Evolutionary conservation across 805 yeast species (phyloP).

Genomic region (Candida tammaniensis): DNA sequence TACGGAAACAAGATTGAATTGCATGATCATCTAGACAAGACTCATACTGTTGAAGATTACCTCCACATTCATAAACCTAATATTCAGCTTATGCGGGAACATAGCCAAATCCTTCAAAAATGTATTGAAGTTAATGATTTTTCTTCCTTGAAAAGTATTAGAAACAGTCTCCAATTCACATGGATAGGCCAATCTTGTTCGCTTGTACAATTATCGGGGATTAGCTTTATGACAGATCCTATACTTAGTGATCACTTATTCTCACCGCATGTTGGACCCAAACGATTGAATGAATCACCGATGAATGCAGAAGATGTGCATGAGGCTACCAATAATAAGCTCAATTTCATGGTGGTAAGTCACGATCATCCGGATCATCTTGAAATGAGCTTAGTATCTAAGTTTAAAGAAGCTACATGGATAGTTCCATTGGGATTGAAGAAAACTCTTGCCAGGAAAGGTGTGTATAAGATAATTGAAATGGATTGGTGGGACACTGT

Average conservation of each 20-base stretch:
- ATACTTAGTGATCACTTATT: conserved; percentile 66
- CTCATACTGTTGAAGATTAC: conserved; percentile 47
- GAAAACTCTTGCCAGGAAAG: conserved; percentile 53
- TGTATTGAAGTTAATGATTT: conserved; percentile 16
- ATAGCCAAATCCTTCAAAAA: conserved; percentile 26
- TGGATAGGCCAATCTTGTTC: conserved; percentile 96
- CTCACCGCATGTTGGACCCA: conserved; percentile 69
- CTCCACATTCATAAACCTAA: conserved; percentile 65
- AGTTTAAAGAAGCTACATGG: conserved; percentile 63
- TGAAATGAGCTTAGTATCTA: conserved; percentile 57
- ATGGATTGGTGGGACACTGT: conserved; percentile 88
- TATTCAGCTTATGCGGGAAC: conserved; percentile 39
- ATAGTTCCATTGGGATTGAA: conserved; percentile 82
- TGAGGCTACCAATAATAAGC: conserved; percentile 51
- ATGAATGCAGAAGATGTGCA: conserved; percentile 54
- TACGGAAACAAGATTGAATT: conserved; percentile 36
- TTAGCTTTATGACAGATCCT: conserved; percentile 86
- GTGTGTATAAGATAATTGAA: conserved; percentile 64
- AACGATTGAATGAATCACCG: conserved; percentile 78
- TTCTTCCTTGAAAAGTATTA: conserved; percentile 12
- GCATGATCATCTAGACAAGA: conserved; percentile 34
- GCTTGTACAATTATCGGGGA: conserved; percentile 62
- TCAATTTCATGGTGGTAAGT: conserved; percentile 72
- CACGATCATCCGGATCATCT: conserved; percentile 97
- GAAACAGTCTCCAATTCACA: conserved; percentile 61